Evolutionary conservation across 805 yeast genomes (phyloP).

Genomic region (Suhomyces sp.): DNA sequence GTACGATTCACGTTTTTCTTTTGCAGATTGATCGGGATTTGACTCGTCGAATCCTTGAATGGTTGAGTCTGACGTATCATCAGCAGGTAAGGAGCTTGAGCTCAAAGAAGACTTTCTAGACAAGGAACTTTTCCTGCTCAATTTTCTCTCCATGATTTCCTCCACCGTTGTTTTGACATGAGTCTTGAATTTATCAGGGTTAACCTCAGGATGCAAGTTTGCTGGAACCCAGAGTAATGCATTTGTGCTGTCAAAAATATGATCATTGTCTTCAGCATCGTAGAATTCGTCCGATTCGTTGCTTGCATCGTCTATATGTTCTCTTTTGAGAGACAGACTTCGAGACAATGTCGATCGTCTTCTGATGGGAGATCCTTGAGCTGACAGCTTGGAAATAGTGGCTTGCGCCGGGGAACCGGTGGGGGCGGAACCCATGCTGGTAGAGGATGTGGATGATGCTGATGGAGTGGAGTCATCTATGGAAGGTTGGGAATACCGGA

Average conservation of each 20-base stretch:
- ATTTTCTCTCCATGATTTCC: constrained; percentile 45
- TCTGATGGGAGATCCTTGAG: constrained; percentile 3
- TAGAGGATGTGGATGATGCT: constrained; percentile 1
- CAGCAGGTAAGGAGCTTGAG: constrained; percentile 5
- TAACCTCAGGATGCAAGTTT: constrained; percentile 87
- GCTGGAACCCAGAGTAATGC: constrained; percentile 94
- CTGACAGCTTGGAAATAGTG: neutral
- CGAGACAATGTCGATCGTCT: constrained; percentile 10
- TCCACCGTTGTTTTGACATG: constrained; percentile 63
- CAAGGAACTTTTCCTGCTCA: constrained; percentile 24
- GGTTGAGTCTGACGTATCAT: constrained; percentile 3
- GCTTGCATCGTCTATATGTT: constrained; percentile 4
- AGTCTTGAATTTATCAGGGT: constrained; percentile 79
- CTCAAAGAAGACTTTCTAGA: constrained; percentile 19
- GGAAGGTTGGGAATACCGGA: constrained; percentile 18
- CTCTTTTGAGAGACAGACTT: constrained; percentile 6
- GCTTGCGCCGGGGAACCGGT: constrained; percentile 1
- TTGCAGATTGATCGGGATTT: constrained; percentile 1
- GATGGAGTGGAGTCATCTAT: neutral
- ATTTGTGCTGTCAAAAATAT: constrained; percentile 30
- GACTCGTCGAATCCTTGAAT: neutral
- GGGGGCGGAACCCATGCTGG: constrained; percentile 2
- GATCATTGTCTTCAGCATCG: constrained; percentile 23
- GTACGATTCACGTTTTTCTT: constrained; percentile 7
- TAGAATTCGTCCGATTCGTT: constrained; percentile 14